These are phyloP conservation scores for Gossypium australe DNA, from an alignment of 345 rosid species.

Conservation along the genomic window DNA sequence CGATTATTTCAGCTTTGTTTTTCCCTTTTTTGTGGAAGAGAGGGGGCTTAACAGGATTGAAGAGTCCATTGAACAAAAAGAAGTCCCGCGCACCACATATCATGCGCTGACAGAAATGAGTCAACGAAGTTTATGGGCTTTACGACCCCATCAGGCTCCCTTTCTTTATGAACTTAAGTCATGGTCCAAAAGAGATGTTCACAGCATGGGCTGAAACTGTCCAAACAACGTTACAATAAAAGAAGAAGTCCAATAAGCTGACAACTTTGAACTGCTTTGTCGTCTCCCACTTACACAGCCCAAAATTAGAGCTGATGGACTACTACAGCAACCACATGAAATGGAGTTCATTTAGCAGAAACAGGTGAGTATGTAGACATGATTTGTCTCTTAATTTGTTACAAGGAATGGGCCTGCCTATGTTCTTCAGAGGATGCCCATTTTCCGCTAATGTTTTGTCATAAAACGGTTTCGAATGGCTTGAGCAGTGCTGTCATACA, in stretches of 20 bases:
- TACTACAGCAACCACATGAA: background rate
- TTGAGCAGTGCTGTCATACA: background rate
- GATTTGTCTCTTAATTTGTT: background rate
- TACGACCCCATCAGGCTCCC: background rate
- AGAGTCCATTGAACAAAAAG: background rate
- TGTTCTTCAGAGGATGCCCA: background rate
- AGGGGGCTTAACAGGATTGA: background rate
- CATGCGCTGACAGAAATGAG: background rate
- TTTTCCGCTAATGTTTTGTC: too few species aligned
- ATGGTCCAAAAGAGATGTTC: background rate
- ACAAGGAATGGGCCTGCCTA: background rate
- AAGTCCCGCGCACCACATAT: background rate
- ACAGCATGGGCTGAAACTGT: background rate
- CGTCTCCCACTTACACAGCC: background rate
- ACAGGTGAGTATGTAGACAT: background rate
- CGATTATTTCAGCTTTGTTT: constrained; percentile 2
- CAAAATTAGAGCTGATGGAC: background rate
- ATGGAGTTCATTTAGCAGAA: background rate
- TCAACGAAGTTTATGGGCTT: background rate
- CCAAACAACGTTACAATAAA: background rate
- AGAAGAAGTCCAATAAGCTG: too few species aligned
- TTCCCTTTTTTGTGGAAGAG: background rate
- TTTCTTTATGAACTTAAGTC: background rate
- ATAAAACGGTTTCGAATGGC: too few species aligned
- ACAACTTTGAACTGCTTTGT: too few species aligned